Evolutionary conservation across 495 filamentous ascomycete genomes (phyloP).

Genomic region (Tuber calosporum): DNA sequence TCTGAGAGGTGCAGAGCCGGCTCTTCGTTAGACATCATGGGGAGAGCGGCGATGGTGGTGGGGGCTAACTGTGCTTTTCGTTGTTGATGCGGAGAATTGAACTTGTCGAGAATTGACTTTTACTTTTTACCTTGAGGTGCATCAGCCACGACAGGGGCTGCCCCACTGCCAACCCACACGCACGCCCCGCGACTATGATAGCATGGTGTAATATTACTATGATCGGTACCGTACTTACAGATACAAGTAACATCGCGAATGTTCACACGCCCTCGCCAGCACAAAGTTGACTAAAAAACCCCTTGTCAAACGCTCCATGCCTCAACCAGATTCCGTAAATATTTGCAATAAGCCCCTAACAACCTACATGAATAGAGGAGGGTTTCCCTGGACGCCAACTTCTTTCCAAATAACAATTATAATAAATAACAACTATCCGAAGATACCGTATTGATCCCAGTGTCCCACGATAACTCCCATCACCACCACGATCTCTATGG

Average conservation of each 20-base stretch:
- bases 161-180: not conserved
- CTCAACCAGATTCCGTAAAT: not conserved
- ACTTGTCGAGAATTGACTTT: not conserved
- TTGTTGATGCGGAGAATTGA: conserved; percentile 3
- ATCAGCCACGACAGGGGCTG: not conserved
- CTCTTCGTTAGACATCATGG: conserved; percentile 42
- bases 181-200: no score
- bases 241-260: not conserved
- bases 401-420: not conserved
- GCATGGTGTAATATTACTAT: no score
- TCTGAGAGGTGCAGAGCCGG: conserved; percentile 49
- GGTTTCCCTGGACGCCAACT: not conserved
- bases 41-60: conserved; percentile 26
- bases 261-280: not conserved
- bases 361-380: not conserved
- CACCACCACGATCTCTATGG: not conserved
- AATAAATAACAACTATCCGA: not conserved
- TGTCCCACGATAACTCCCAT: not conserved
- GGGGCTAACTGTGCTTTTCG: conserved; percentile 1
- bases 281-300: no score
- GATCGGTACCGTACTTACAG: no score
- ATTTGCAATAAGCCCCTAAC: not conserved
- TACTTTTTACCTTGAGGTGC: not conserved
- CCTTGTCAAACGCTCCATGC: not conserved
- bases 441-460: not conserved